Percentiles rank a stretch among this genome's conserved stretches.
phyloP scores from a whole-genome alignment of 805 yeast species.

The Sugiyamaella boreocaroliniensis region DNA sequence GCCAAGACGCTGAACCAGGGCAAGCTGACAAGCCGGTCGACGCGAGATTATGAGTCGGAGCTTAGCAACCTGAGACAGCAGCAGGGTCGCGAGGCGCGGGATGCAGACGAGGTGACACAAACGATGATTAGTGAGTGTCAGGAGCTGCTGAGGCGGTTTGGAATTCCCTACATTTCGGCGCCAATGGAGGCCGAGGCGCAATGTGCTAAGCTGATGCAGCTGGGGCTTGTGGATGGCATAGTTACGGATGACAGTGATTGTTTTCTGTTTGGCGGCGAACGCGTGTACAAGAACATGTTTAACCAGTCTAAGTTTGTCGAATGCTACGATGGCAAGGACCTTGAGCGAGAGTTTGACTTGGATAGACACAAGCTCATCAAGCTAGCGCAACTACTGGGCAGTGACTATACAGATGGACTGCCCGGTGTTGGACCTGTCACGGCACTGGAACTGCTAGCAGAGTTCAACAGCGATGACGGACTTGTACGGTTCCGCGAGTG shows the following conservation, averaged over 20 bases:
- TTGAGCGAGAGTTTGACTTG: conserved; percentile 60
- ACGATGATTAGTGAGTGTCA: conserved; percentile 88
- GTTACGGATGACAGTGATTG: conserved; percentile 98
- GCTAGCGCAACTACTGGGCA: conserved; percentile 78
- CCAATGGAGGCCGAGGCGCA: conserved; percentile 99
- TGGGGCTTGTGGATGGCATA: conserved; percentile 84
- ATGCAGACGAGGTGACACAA: conserved; percentile 83
- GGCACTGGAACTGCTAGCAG: conserved; percentile 84
- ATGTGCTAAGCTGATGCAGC: conserved; percentile 70
- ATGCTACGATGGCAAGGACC: conserved; percentile 55
- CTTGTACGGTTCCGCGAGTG: conserved; percentile 41
- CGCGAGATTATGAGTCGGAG: conserved; percentile 14
- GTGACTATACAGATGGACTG: conserved; percentile 92
- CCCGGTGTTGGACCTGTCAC: conserved; percentile 92
- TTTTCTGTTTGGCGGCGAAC: conserved; percentile 81
- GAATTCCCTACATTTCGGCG: conserved; percentile 90
- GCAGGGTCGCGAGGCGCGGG: conserved; percentile 64
- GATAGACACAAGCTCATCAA: conserved; percentile 61
- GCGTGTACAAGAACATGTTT: conserved; percentile 85
- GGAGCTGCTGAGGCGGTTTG: conserved; percentile 77
- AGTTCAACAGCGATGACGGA: conserved; percentile 53
- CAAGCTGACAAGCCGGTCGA: conserved; percentile 1
- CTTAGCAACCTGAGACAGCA: conserved; percentile 48
- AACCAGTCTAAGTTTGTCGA: conserved; percentile 90
- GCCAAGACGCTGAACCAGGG: conserved; percentile 35